Percentiles rank a stretch among this genome's conserved stretches.
Conservation (phyloP, 2,329 filamentous ascomycete genomes). For the Beauveria scarabaeidicola region DNA sequence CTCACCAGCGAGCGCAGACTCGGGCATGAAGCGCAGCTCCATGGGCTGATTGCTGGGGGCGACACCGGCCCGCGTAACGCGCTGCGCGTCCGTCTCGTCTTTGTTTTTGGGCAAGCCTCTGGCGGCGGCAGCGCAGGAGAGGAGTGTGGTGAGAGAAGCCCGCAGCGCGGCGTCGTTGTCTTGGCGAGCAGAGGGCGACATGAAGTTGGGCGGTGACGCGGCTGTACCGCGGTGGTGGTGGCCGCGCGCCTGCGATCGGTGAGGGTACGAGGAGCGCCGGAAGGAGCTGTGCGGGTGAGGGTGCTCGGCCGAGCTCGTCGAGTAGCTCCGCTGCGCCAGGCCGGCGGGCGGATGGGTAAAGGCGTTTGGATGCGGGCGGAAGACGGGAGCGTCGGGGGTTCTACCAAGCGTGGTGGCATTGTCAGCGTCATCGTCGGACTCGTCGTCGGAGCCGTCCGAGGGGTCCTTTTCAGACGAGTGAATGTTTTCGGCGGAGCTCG, state of each 20-base stretch:
- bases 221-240: constrained; percentile 29
- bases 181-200: constrained; percentile 67
- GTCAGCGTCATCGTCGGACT: constrained; percentile 53
- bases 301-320: constrained; percentile 39
- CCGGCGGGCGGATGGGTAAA: constrained; percentile 73
- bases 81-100: constrained; percentile 33
- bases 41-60: constrained; percentile 45
- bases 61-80: constrained; percentile 28
- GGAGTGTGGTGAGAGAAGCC: constrained; percentile 85
- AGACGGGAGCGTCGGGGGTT: constrained; percentile 43
- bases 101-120: constrained; percentile 65
- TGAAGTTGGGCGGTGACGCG: constrained; percentile 45
- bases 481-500: constrained; percentile 49
- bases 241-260: constrained; percentile 38
- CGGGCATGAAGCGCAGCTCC: constrained; percentile 50
- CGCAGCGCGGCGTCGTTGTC: constrained; percentile 91
- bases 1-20: constrained; percentile 47
- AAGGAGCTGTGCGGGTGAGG: constrained; percentile 42
- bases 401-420: constrained; percentile 72
- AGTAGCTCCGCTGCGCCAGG: constrained; percentile 39
- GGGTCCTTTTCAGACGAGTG: constrained; percentile 30
- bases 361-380: constrained; percentile 84
- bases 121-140: constrained; percentile 90
- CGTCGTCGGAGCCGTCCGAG: constrained; percentile 38
- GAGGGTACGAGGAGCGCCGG: constrained; percentile 40